Evolutionary conservation across 1,139 yeast genomes (phyloP).

Genomic region (Geotrichum klebahnii): DNA sequence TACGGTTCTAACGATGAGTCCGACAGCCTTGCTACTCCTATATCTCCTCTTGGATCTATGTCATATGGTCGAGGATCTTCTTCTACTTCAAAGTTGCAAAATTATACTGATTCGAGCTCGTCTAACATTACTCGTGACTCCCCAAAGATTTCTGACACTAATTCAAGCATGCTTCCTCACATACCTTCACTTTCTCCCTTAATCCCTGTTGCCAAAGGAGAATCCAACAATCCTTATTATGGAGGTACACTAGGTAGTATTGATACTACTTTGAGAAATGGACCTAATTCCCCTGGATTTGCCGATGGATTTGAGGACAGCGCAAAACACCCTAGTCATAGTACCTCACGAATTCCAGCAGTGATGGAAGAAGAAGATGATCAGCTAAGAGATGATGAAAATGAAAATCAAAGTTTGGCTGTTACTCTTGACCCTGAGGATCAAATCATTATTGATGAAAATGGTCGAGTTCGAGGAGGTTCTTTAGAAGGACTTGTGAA

Average conservation of each 20-base stretch:
- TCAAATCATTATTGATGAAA: conserved; percentile 44
- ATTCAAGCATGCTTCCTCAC: conserved; percentile 21
- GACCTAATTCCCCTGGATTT: neutral
- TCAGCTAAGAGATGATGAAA: conserved; percentile 1
- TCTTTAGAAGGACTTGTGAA: conserved; percentile 71
- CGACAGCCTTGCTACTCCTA: neutral
- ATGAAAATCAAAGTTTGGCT: conserved; percentile 6
- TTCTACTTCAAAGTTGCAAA: too few species aligned
- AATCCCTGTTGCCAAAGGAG: conserved; percentile 12
- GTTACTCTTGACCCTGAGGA: conserved; percentile 22
- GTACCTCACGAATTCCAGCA: conserved; percentile 5
- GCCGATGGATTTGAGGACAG: neutral
- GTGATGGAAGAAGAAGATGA: conserved; percentile 11
- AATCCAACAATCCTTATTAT: neutral
- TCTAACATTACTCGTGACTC: neutral
- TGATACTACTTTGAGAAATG: conserved; percentile 3
- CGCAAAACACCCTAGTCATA: too few species aligned
- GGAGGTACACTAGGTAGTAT: neutral
- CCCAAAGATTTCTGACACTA: too few species aligned
- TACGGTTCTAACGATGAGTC: conserved; percentile 8
- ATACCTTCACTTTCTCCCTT: conserved; percentile 24
- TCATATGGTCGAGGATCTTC: neutral
- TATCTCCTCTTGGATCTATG: neutral
- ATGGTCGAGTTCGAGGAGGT: conserved; percentile 66
- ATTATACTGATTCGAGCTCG: neutral